Evolutionary conservation across 73 alveolate genomes (phyloP), one percentile per base, ranked within the genome.

Genomic region (Urostyla sp.): DNA sequence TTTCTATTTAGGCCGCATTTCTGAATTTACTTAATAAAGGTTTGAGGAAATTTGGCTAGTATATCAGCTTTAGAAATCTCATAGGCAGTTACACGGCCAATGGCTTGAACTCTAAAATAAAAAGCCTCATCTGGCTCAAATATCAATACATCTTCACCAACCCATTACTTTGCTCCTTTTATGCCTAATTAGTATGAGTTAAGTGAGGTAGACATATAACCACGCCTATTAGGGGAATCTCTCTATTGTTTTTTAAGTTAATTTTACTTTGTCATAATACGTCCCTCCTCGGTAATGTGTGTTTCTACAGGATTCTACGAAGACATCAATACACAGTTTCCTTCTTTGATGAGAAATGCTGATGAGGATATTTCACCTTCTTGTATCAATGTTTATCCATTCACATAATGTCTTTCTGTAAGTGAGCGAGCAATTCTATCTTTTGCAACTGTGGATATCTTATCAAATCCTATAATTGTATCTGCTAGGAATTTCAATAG

Each of bases 321-420:
- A 18, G 72, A 48, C 53, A 69, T 23, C n/a, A 69, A 24, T 4
- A 48, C 56, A 27, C 67, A 45, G n/a, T 69, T 57, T 2, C 83
- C 83, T 55, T 69, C 83, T 49, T 69, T 69, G 2, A 69, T 69
- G 7, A 69, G 34, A 49, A n/a, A 69, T 8, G 83, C 83, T 30
- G 53, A 6, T 32, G 24, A 23, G 16, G 31, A 69, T 3, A 30
- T 7, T 5, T 69, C 72, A 10, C 83, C 83, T 45, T 69, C 83
- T 69, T n/a, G 44, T 1, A 69, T 48, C 3, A 69, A 37, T 49
- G 34, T 69, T 24, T 69, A 49, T 8, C 83, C 83, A 16, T 67
- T 67, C 31, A 46, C 34, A 23, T 27, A 69, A 37, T 24, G 34
- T 27, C 48, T 45, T 24, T 69, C 83, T 31, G 7, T 32, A 32